Evolutionary conservation across 352 stramenopile species (phyloP), one percentile per base, ranked within the genome.

Genomic region (Salisapilia sapeloensis): DNA sequence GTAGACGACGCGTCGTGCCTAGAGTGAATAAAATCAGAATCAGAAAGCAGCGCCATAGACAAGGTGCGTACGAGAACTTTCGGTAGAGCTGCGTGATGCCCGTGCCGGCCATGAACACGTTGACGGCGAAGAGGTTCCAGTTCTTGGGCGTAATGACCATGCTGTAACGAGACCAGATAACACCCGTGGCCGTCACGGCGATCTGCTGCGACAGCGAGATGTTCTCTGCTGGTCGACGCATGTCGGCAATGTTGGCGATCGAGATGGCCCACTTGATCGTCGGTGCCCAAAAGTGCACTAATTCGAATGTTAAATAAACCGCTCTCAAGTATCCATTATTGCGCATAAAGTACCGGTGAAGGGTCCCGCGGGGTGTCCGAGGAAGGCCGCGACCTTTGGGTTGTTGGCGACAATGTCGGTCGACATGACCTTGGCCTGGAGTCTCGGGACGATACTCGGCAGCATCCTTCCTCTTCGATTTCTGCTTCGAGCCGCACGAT

Each of bases 141-240:
- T 94, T 94, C 47, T 84, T 75, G 18, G 80, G 79, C 19, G 67
- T 90, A 40, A 93, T 87, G 20, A 92, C 60, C 22, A 85, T 47
- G 36, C 60, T 84, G 55, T 93, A 93, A 33, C 80, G 69, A 18
- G 71, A 87, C 78, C 80, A 93, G 44, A 94, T 92, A 36, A 93
- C 42, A n/a, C 77, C 78, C 8, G 78, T 92, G 24, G 45, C 42
- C 23, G 69, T 69, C 35, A 93, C 67, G 13, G 77, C 76, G 9
- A 48, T 47, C 53, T 93, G 80, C 51, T 94, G 80, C 10, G 69
- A 47, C n/a, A 61, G 50, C 29, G 69, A 91, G 10, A 93, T 80
- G 33, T 62, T 70, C 43, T 93, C 76, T 3, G 77, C 50, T 12
- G 72, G 55, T 16, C 80, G 60, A 3, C 53, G 41, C 70, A 93